A percentile compares a stretch with the other conserved stretches of the same genome.
Conservation (phyloP, 1,284 basidiomycete species). For the Takashimella tepidaria region DNA sequence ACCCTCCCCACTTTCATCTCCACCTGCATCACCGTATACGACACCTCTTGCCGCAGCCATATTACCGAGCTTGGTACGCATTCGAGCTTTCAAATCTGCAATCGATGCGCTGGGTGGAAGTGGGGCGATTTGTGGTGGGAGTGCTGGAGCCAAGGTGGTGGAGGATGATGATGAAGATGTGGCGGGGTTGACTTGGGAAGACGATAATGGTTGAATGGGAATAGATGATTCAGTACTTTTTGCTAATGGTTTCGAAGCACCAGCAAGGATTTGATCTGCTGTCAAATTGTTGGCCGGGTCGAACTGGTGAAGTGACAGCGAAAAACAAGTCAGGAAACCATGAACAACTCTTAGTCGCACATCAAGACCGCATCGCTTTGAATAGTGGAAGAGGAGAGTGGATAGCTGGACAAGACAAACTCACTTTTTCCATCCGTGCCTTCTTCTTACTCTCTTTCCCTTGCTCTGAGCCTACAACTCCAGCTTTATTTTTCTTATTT, state of each 20-base stretch:
- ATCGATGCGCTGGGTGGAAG: slow-evolving; percentile 67
- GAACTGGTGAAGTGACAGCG: slow-evolving; percentile 54
- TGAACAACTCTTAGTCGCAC: neutral
- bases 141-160: slow-evolving; percentile 12
- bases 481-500: slow-evolving; percentile 78
- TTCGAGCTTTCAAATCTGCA: slow-evolving; percentile 64
- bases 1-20: slow-evolving; percentile 16
- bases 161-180: slow-evolving; percentile 1
- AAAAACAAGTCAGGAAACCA: neutral
- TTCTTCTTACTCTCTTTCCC: slow-evolving; percentile 81
- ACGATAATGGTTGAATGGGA: neutral
- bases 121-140: slow-evolving; percentile 49
- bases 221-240: slow-evolving; percentile 20
- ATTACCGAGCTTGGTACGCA: slow-evolving; percentile 70
- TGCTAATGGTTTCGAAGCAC: slow-evolving; percentile 44
- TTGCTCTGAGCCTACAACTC: slow-evolving; percentile 62
- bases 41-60: slow-evolving; percentile 54
- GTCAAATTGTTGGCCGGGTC: slow-evolving; percentile 84
- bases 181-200: neutral
- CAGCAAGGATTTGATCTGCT: slow-evolving; percentile 61
- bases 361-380: neutral
- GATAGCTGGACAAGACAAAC: too few relatives aligned
- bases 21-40: slow-evolving; percentile 31
- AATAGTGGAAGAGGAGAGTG: too few relatives aligned
- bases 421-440: slow-evolving; percentile 75